Evolutionary conservation across 345 rosid genomes (phyloP), one percentile per base, ranked within the genome.

Genomic region (Linum trigynum): DNA sequence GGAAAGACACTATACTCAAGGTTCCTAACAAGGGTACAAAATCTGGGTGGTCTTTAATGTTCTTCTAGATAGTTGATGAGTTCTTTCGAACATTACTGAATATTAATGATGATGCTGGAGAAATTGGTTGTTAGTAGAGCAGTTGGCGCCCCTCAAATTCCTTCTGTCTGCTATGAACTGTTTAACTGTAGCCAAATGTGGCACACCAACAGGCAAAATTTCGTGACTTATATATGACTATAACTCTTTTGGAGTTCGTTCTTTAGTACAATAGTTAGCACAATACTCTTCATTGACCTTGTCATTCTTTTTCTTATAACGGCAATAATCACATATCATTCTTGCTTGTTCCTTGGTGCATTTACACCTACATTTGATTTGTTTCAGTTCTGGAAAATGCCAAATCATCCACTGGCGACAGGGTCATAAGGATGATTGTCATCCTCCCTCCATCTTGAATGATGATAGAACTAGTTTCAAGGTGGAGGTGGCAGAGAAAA

Each of bases 321-420:
- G 9, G 45, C 45, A 41, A 8, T 41, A 4, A 41, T 41, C 45
- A 41, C 45, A 4, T 41, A 4, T 41, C 45, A 41, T 48, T 48
- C 3, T 9, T 9, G 9, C 3, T 48, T 48, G 41, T 14, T 55
- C 38, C 14, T 23, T 67, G 57, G 14, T 35, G 11, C 57, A 7
- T 48, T 69, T 63, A 69, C 69, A 36, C 59, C 40, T 41, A 9
- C 61, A 62, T 67, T 80, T 79, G 50, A 55, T 39, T 50, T 68
- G 17, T 67, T 72, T 55, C 79, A 94, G 99, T 75, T 90, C 99
- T 56, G 83, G 87, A 1, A 80, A 84, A 77, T 94, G 99, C 78
- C 99, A 94, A 80, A 80, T 90, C 71, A 74, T 84, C 55, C 97
- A 90, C 69, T 94, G 99, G 99, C 78, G 97, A 66, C 95, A 86